Conservation (phyloP, 805 yeast species). For the Metschnikowia corniflorae region DNA sequence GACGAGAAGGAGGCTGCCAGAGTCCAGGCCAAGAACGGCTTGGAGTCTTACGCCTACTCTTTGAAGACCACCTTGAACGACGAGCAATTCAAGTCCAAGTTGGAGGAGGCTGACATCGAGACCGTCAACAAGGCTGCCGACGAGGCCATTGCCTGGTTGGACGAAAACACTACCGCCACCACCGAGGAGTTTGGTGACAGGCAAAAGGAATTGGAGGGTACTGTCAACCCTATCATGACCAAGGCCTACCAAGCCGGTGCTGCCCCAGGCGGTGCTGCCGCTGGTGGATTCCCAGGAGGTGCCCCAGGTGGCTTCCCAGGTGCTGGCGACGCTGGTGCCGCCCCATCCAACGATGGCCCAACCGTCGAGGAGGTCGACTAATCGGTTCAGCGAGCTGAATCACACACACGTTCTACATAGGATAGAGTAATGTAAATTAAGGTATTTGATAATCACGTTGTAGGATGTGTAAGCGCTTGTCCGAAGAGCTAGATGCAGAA, state of each 20-base stretch:
- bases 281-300: slow-evolving; percentile 54
- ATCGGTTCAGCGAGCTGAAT: slow-evolving; percentile 19
- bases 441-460: too few species aligned
- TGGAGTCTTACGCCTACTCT: slow-evolving; percentile 93
- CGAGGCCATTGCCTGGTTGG: slow-evolving; percentile 88
- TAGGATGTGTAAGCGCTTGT: too few species aligned
- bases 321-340: slow-evolving; percentile 45
- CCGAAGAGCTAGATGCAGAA: too few species aligned
- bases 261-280: slow-evolving; percentile 61
- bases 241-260: slow-evolving; percentile 96
- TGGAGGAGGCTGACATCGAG: slow-evolving; percentile 62
- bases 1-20: slow-evolving; percentile 90
- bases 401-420: slow-evolving; percentile 8
- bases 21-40: slow-evolving; percentile 89
- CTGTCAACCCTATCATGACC: slow-evolving; percentile 95
- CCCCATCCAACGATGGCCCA: slow-evolving; percentile 43
- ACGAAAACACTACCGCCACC: slow-evolving; percentile 86
- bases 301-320: slow-evolving; percentile 54
- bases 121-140: slow-evolving; percentile 75
- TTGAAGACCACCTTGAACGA: slow-evolving; percentile 64
- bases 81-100: slow-evolving; percentile 62
- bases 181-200: slow-evolving; percentile 88
- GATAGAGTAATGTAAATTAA: slow-evolving; percentile 15
- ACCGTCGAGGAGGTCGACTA: slow-evolving; percentile 54
- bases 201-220: slow-evolving; percentile 93